These are phyloP conservation scores for Penicillium brevicompactum DNA, from an alignment of 2,329 filamentous ascomycete species.

Conservation along the genomic window DNA sequence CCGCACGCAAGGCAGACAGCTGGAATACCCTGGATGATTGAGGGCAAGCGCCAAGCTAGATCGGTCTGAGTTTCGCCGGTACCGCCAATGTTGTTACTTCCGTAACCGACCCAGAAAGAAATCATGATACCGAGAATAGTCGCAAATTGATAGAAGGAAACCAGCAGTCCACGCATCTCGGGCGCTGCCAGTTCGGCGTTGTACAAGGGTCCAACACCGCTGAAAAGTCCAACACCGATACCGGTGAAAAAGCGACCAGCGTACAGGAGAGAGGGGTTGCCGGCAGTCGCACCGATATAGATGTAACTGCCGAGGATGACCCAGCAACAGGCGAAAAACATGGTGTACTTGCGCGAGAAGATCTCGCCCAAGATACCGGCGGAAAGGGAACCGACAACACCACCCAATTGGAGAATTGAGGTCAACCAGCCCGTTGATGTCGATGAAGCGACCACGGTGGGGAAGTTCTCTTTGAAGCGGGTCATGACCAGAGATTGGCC, in stretches of 20 bases:
- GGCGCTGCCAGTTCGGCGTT: slow-evolving; percentile 51
- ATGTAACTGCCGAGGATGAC: slow-evolving; percentile 47
- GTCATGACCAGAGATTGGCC: slow-evolving; percentile 54
- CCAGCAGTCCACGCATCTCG: slow-evolving; percentile 35
- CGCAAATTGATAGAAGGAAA: slow-evolving; percentile 38
- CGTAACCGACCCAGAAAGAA: slow-evolving; percentile 43
- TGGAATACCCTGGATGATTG: slow-evolving; percentile 49
- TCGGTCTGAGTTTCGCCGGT: slow-evolving; percentile 34
- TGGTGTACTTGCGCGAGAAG: slow-evolving; percentile 55
- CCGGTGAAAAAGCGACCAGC: slow-evolving; percentile 36
- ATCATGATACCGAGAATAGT: slow-evolving; percentile 40
- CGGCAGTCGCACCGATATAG: slow-evolving; percentile 28
- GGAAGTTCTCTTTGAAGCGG: slow-evolving; percentile 51
- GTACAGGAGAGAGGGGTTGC: slow-evolving; percentile 27
- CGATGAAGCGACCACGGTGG: slow-evolving; percentile 46
- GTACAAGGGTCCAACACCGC: slow-evolving; percentile 49
- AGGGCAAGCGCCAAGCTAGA: slow-evolving; percentile 50
- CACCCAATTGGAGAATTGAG: slow-evolving; percentile 56
- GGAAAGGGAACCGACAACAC: slow-evolving; percentile 45
- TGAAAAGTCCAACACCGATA: slow-evolving; percentile 36
- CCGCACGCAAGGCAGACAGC: slow-evolving; percentile 38
- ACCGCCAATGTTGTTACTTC: slow-evolving; percentile 44
- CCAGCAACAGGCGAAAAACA: slow-evolving; percentile 55
- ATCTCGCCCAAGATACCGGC: slow-evolving; percentile 53
- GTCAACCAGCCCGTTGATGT: slow-evolving; percentile 48